Conservation (phyloP, 2,329 filamentous ascomycete species). For the Aureobasidium melanogenum region DNA sequence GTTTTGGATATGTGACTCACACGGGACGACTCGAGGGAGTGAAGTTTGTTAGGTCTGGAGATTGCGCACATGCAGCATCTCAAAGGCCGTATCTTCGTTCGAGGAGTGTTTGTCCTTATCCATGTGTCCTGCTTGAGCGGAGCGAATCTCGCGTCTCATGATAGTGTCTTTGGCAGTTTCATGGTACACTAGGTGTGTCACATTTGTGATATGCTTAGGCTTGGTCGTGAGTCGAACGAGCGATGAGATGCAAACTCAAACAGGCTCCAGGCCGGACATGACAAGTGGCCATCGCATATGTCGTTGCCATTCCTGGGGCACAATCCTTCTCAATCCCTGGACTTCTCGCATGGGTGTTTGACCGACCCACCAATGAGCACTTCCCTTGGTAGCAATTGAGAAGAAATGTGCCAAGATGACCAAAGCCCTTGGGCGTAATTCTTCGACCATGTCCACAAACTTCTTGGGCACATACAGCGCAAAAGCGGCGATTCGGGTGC, state of each 20-base stretch:
- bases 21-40: too few relatives aligned
- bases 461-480: conserved; percentile 23
- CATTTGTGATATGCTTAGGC: too few relatives aligned
- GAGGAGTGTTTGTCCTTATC: too few relatives aligned
- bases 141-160: too few relatives aligned
- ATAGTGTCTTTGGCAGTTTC: too few relatives aligned
- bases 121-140: too few relatives aligned
- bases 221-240: too few relatives aligned
- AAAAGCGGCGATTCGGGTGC: conserved; percentile 25
- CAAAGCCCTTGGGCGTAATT: conserved; percentile 25
- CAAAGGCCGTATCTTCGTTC: too few relatives aligned
- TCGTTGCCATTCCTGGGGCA: conserved; percentile 24
- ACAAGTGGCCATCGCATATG: conserved; percentile 24
- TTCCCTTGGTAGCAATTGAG: conserved; percentile 22
- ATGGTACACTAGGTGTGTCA: too few relatives aligned
- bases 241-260: not conserved
- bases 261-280: conserved; percentile 1
- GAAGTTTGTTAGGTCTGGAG: too few relatives aligned
- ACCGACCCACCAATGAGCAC: conserved; percentile 23
- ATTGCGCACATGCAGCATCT: too few relatives aligned
- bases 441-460: conserved; percentile 25
- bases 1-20: too few relatives aligned
- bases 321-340: conserved; percentile 19
- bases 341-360: conserved; percentile 22
- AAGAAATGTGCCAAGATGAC: conserved; percentile 28